phyloP scores from a whole-genome alignment of 164 flowering plant species.

The Dillenia suffruticosa region DNA sequence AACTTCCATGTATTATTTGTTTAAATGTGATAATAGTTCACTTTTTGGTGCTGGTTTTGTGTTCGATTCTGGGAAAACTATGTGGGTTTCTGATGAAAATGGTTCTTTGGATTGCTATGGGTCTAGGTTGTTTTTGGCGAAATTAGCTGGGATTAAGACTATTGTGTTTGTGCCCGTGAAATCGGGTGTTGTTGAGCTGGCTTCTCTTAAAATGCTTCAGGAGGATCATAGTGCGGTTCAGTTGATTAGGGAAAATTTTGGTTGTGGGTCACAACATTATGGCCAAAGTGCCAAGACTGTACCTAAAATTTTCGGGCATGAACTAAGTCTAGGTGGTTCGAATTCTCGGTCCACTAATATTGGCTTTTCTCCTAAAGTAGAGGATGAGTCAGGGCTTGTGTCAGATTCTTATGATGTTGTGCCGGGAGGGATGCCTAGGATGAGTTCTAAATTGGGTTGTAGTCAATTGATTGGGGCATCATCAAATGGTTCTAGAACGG shows the following conservation, averaged over 20 bases:
- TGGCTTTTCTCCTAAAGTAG: constrained; percentile 63
- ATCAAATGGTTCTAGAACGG: constrained; percentile 40
- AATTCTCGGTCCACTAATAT: constrained; percentile 44
- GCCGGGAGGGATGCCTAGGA: constrained; percentile 4
- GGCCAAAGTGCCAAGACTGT: constrained; percentile 17
- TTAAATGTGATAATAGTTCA: constrained; percentile 29
- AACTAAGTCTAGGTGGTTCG: constrained; percentile 51
- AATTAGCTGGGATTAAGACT: constrained; percentile 50
- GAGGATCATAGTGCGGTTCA: constrained; percentile 54
- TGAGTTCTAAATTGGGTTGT: constrained; percentile 8
- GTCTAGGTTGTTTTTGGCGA: constrained; percentile 52
- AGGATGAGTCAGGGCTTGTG: constrained; percentile 41
- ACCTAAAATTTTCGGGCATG: constrained; percentile 69
- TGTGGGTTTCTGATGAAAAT: constrained; percentile 52
- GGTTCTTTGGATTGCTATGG: constrained; percentile 45
- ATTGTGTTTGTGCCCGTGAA: constrained; percentile 65
- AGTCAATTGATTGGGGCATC: constrained; percentile 37
- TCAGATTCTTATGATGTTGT: constrained; percentile 30
- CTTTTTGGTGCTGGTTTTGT: constrained; percentile 40
- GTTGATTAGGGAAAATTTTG: constrained; percentile 39
- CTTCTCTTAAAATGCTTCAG: constrained; percentile 39
- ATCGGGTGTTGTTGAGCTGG: constrained; percentile 78
- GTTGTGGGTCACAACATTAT: constrained; percentile 18
- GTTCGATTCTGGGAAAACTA: constrained; percentile 31
- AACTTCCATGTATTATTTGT: constrained; percentile 60